Percentiles rank a stretch among this genome's conserved stretches.
Evolutionary conservation across 2,329 filamentous ascomycete species (phyloP).

Genomic region (Pseudocercospora pini-densiflorae): DNA sequence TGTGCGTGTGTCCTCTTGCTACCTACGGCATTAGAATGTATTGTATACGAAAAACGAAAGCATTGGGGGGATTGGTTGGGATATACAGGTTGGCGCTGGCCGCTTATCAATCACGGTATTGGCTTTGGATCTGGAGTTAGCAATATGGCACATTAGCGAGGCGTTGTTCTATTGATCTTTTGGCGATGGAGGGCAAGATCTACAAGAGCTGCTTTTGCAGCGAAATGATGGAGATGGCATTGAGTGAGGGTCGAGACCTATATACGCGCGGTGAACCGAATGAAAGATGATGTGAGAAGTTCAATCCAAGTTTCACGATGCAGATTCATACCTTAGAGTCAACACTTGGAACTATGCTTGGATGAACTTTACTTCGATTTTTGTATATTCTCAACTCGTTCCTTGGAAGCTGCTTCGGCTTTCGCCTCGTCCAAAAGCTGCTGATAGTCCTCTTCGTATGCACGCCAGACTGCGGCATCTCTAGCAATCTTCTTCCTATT

Average conservation of each 20-base stretch:
- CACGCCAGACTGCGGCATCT: slow-evolving; percentile 68
- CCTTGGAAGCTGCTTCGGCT: slow-evolving; percentile 1
- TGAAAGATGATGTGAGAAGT: too few species aligned
- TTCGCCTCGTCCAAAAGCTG: slow-evolving; percentile 11
- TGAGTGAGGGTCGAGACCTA: too few species aligned
- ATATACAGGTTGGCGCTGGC: slow-evolving; percentile 5
- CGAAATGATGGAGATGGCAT: neutral
- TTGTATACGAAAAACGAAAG: neutral
- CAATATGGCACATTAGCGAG: neutral
- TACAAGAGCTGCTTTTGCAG: neutral
- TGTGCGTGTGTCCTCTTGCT: neutral
- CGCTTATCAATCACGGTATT: neutral
- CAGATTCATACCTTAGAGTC: too few species aligned
- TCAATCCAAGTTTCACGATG: too few species aligned
- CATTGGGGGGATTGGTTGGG: neutral
- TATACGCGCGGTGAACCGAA: too few species aligned
- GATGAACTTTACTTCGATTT: slow-evolving; percentile 5
- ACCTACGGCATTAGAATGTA: slow-evolving; percentile 7
- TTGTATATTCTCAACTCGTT: neutral
- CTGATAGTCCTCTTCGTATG: slow-evolving; percentile 30
- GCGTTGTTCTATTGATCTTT: neutral
- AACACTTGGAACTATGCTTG: too few species aligned
- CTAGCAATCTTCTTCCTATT: slow-evolving; percentile 66
- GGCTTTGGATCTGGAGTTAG: neutral
- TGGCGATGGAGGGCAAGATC: neutral